phyloP scores from a whole-genome alignment of 202 grass and related monocot species.

The Saccharum hybrid region DNA sequence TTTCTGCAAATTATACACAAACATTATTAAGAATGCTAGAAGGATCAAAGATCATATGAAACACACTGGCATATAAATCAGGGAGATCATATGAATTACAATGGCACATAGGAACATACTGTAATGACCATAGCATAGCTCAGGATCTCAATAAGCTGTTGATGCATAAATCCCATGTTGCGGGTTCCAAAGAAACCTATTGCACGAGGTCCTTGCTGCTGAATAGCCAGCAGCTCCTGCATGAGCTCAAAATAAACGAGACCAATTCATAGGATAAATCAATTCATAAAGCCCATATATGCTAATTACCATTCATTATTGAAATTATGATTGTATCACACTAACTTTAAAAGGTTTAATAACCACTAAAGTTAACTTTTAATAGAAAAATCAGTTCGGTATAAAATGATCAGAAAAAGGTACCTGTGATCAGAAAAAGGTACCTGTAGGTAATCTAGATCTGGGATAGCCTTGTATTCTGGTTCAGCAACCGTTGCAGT shows the following conservation, averaged over 20 bases:
- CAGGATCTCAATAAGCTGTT: constrained; percentile 99
- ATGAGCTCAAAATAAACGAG: constrained; percentile 42
- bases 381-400: background rate
- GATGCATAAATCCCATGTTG: constrained; percentile 99
- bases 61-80: background rate
- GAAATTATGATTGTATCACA: constrained; percentile 28
- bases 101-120: constrained; percentile 55
- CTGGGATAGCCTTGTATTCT: constrained; percentile 83
- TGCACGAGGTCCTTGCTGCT: constrained; percentile 91
- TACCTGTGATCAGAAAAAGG: background rate
- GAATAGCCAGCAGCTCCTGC: constrained; percentile 95
- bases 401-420: constrained; percentile 15
- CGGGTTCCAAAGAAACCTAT: constrained; percentile 99
- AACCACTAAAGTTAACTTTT: background rate
- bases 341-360: constrained; percentile 29
- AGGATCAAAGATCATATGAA: constrained; percentile 32
- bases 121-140: constrained; percentile 99
- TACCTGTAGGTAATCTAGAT: constrained; percentile 98
- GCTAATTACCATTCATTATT: background rate
- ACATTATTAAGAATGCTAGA: constrained; percentile 22
- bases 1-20: background rate
- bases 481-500: constrained; percentile 61
- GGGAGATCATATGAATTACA: constrained; percentile 3
- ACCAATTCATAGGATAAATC: constrained; percentile 29
- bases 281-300: constrained; percentile 18